Evolutionary conservation across 2,329 filamentous ascomycete genomes (phyloP), one percentile per base, ranked within the genome.

Genomic region (Beauveria caledonica): DNA sequence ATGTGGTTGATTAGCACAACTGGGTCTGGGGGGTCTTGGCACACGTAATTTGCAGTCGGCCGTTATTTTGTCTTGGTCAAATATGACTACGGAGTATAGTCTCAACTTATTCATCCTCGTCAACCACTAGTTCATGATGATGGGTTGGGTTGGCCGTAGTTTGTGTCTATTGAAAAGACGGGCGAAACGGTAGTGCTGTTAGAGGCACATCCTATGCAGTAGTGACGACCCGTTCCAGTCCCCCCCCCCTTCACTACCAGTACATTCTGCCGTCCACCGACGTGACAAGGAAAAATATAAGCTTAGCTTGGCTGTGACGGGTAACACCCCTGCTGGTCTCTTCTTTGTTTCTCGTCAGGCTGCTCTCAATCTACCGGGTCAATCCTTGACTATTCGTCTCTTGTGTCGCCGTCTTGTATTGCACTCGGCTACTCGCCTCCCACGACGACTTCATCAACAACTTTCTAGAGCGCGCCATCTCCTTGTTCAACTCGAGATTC

Each of bases 201-300:
- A 7, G 23, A 23, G 23, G 8, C 15, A 49, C 25, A 15, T 19
- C 11, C 25, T 33, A n/a, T n/a, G n/a, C n/a, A n/a, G n/a, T n/a
- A 29, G 15, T n/a, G 29, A 33, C 25, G n/a, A 19, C 48, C 11
- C 25, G 48, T 50, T 8, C 29, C 25, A 50, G 48, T 23, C 7
- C 15, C 13, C 5, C 17, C 21, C 23, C 45, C 45, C 9, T 48
- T 19, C 10, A 21, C 40, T 19, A 44, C 40, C 17, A 44, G n/a
- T n/a, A 19, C 17, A 13, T 13, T 21, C 44, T 29, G 17, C n/a
- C 33, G 36, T 54, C 52, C 29, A 23, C 51, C n/a, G 19, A n/a
- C 17, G 6, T 49, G 25, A 45, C 45, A 42, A 49, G 27, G 44
- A 13, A 39, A 45, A 58, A 60, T 46, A 60, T 60, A 60, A 60